These are phyloP conservation scores for Raphidocelis subcapitata DNA, from an alignment of 139 green algal genomes.

Conservation along the genomic window DNA sequence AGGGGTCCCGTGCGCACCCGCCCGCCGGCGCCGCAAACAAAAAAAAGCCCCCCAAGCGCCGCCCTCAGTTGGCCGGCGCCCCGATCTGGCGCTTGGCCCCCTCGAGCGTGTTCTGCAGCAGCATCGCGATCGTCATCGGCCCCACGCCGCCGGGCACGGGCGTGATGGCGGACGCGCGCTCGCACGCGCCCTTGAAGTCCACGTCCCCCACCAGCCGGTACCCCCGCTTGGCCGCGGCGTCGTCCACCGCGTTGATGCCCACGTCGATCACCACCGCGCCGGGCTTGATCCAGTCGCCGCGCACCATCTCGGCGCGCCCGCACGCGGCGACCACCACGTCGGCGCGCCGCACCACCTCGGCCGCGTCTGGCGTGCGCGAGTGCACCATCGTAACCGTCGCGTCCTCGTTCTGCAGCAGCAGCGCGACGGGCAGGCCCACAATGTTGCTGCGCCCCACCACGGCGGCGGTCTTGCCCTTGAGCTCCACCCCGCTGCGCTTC, in stretches of 20 bases:
- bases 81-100: conserved; percentile 28
- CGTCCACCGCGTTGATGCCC: conserved; percentile 91
- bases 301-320: conserved; percentile 79
- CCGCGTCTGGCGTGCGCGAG: conserved; percentile 38
- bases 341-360: conserved; percentile 51
- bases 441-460: conserved; percentile 95
- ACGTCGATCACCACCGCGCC: conserved; percentile 93
- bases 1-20: too few relatives aligned
- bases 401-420: conserved; percentile 75
- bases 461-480: conserved; percentile 69
- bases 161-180: conserved; percentile 80
- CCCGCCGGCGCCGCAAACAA: too few relatives aligned
- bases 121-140: conserved; percentile 90
- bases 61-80: too few relatives aligned
- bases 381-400: conserved; percentile 80
- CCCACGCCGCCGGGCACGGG: conserved; percentile 96
- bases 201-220: conserved; percentile 94
- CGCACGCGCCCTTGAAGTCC: conserved; percentile 57
- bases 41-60: too few relatives aligned
- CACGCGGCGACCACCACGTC: conserved; percentile 93
- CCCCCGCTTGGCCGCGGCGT: conserved; percentile 50
- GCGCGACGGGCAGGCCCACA: conserved; percentile 87
- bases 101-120: conserved; percentile 59
- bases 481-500: conserved; percentile 53
- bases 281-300: conserved; percentile 88